Evolutionary conservation across 1,284 basidiomycete species (phyloP).

Genomic region (Hemileia vastatrix): DNA sequence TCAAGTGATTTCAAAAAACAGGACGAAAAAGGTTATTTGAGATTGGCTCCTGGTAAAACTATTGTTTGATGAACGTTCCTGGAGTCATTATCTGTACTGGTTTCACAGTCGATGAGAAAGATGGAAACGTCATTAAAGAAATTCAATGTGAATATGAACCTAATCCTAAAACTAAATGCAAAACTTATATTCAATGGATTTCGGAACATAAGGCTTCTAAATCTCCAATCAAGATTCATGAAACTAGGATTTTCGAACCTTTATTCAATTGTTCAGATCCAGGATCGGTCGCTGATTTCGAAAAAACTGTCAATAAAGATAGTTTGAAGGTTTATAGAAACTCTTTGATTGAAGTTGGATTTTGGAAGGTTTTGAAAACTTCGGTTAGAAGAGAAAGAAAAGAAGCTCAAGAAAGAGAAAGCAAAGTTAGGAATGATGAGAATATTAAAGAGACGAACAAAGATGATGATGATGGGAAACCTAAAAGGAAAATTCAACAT

Average conservation of each 20-base stretch:
- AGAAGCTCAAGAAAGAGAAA: slow-evolving; percentile 29
- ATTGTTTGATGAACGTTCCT: slow-evolving; percentile 40
- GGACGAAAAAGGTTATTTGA: slow-evolving; percentile 42
- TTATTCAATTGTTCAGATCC: slow-evolving; percentile 41
- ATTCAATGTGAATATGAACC: slow-evolving; percentile 35
- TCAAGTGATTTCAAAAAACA: slow-evolving; percentile 39
- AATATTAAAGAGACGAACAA: slow-evolving; percentile 1
- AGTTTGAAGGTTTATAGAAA: slow-evolving; percentile 32
- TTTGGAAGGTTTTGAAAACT: slow-evolving; percentile 35
- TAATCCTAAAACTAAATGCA: slow-evolving; percentile 28
- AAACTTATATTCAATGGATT: slow-evolving; percentile 44
- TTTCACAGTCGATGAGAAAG: slow-evolving; percentile 27
- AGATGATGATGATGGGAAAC: slow-evolving; percentile 28
- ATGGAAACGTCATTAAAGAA: slow-evolving; percentile 28
- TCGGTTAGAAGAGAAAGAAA: slow-evolving; percentile 29
- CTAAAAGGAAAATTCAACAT: slow-evolving; percentile 27
- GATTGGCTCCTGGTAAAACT: slow-evolving; percentile 41
- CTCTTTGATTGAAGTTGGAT: slow-evolving; percentile 37
- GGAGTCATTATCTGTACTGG: slow-evolving; percentile 38
- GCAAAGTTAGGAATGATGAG: slow-evolving; percentile 28
- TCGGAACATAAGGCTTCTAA: slow-evolving; percentile 34
- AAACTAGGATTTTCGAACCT: slow-evolving; percentile 39
- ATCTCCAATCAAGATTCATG: slow-evolving; percentile 35
- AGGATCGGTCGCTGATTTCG: slow-evolving; percentile 36
- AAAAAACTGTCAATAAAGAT: slow-evolving; percentile 36